These are phyloP conservation scores for Aegilops bicornis DNA, from an alignment of 176 grass and related monocot species.

Conservation along the genomic window DNA sequence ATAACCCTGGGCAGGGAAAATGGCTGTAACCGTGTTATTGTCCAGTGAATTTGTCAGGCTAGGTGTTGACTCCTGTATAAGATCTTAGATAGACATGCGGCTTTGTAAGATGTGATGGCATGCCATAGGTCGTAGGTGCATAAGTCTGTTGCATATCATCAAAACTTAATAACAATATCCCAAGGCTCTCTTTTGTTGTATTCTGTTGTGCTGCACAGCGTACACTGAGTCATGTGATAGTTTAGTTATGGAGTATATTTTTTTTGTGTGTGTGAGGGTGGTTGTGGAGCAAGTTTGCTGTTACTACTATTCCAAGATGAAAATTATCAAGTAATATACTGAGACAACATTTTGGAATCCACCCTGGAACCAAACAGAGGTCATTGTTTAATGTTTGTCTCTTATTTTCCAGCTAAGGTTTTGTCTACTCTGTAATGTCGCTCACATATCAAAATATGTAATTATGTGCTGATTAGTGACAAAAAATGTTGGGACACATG, in stretches of 20 bases:
- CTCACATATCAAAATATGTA: not conserved
- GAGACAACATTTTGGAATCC: not conserved
- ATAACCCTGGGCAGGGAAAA: not conserved
- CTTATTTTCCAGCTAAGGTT: not conserved
- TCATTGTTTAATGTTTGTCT: not conserved
- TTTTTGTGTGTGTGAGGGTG: not conserved
- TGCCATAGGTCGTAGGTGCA: not conserved
- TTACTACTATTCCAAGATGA: not conserved
- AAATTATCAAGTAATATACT: not conserved
- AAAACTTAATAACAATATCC: not conserved
- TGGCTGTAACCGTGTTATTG: not conserved
- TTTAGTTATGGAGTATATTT: not conserved
- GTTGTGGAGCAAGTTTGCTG: not conserved
- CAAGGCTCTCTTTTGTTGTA: not conserved
- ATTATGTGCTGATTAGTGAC: not conserved
- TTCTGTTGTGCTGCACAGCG: not conserved
- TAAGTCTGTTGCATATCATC: not conserved
- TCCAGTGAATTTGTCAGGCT: not conserved
- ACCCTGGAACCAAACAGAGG: not conserved
- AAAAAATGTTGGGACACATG: not conserved
- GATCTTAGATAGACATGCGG: no score
- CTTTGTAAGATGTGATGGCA: no score
- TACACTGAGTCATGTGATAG: not conserved
- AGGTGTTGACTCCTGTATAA: no score
- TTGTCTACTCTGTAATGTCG: not conserved